phyloP scores from a whole-genome alignment of 441 rosid genomes.

The Syzygium malaccense region DNA sequence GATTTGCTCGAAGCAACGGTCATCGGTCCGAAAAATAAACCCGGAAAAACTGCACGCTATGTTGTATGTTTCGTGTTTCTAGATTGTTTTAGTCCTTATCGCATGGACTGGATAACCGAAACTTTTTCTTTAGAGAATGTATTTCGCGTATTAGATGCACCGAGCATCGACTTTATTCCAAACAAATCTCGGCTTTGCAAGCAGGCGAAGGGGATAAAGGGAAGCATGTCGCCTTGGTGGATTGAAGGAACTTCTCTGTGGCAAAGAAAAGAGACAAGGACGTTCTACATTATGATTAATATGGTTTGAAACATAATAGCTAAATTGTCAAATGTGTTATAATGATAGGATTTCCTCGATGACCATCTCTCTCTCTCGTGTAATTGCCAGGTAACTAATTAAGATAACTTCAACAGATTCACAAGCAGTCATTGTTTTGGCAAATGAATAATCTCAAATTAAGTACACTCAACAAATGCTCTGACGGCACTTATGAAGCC shows the following conservation, averaged over 20 bases:
- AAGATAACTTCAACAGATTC: neutral
- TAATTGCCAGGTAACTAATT: neutral
- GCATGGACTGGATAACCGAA: too few relatives aligned
- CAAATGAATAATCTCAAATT: neutral
- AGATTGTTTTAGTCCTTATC: too few relatives aligned
- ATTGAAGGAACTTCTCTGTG: neutral
- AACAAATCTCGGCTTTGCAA: neutral
- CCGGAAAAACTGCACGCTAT: too few relatives aligned
- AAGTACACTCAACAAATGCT: fast-evolving
- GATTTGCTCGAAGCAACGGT: neutral
- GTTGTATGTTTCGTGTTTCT: too few relatives aligned
- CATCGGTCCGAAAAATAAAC: too few relatives aligned
- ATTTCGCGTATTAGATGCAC: neutral
- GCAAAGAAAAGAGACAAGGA: neutral
- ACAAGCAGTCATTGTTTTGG: neutral
- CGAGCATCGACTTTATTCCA: neutral
- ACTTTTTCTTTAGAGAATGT: too few relatives aligned
- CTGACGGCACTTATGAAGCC: neutral
- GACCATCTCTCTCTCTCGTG: too few relatives aligned
- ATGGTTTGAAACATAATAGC: neutral
- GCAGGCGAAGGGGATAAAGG: neutral
- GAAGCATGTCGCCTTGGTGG: neutral
- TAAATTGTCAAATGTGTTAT: neutral
- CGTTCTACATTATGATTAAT: neutral
- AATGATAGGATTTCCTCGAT: neutral